phyloP scores from a whole-genome alignment of 2,329 filamentous ascomycete species.

The Trichothecium roseum region DNA sequence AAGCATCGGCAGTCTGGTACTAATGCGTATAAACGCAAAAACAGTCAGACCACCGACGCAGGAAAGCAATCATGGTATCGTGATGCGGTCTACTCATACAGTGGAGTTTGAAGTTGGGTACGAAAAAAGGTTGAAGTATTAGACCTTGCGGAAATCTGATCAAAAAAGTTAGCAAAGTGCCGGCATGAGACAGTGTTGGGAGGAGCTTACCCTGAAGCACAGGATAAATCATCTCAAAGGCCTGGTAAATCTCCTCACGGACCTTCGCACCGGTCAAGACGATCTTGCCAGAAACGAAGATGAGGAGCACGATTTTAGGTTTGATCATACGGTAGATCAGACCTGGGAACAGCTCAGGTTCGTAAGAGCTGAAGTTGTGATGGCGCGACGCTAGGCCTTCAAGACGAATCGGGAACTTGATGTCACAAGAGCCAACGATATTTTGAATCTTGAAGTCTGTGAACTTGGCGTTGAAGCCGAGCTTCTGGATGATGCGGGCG shows the following conservation, averaged over 20 bases:
- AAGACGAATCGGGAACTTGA: constrained; percentile 97
- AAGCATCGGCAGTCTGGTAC: constrained; percentile 15
- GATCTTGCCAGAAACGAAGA: constrained; percentile 98
- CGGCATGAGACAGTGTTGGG: not conserved
- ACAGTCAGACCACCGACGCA: constrained; percentile 2
- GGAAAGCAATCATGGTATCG: constrained; percentile 35
- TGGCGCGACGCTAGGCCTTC: constrained; percentile 93
- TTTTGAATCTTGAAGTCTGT: constrained; percentile 99
- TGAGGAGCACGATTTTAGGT: constrained; percentile 95
- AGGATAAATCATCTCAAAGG: constrained; percentile 95
- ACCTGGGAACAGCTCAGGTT: constrained; percentile 96
- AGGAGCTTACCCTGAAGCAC: constrained; percentile 67
- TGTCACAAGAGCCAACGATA: constrained; percentile 96
- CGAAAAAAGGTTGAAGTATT: constrained; percentile 9
- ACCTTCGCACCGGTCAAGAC: constrained; percentile 96
- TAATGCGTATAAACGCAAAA: no score
- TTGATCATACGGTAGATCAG: constrained; percentile 99
- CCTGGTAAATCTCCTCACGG: constrained; percentile 94
- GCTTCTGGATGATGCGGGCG: constrained; percentile 98
- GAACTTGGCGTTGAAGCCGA: constrained; percentile 98
- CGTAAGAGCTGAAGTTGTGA: constrained; percentile 99
- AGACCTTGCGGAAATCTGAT: constrained; percentile 49
- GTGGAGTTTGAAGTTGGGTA: constrained; percentile 11
- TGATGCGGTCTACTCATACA: constrained; percentile 34
- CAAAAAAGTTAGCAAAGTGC: constrained; percentile 6